Evolutionary conservation across 176 grass and related monocot genomes (phyloP).

Genomic region (Dactylis glomerata): DNA sequence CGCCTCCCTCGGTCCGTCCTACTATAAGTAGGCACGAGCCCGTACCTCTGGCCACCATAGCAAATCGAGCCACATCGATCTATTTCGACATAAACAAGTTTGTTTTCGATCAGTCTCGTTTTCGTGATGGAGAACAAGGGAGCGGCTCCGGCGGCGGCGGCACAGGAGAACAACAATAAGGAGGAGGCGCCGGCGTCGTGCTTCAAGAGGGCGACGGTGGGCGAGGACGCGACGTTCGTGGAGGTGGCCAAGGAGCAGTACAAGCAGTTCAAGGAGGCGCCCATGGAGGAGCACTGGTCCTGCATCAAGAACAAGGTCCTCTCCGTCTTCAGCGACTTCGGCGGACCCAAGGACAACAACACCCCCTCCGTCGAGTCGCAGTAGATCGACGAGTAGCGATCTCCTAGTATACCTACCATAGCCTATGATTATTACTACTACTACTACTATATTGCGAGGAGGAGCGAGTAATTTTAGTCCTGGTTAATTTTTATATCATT

Average conservation of each 20-base stretch:
- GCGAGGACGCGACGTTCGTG: slow-evolving; percentile 6
- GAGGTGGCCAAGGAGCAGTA: slow-evolving; percentile 31
- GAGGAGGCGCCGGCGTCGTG: slow-evolving; percentile 12
- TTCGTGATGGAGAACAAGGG: slow-evolving; percentile 9
- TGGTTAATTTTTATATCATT: too few relatives aligned
- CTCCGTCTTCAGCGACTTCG: slow-evolving; percentile 24
- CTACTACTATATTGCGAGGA: too few relatives aligned
- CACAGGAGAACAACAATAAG: not conserved
- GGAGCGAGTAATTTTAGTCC: too few relatives aligned
- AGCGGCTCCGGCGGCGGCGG: not conserved
- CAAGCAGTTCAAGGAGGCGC: slow-evolving; percentile 28
- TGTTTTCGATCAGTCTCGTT: not conserved
- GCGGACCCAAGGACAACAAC: not conserved
- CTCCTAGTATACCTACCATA: too few relatives aligned
- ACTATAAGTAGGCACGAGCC: not conserved
- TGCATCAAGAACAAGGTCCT: slow-evolving; percentile 52
- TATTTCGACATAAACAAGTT: not conserved
- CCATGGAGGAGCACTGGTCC: slow-evolving; percentile 36
- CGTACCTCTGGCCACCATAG: not conserved
- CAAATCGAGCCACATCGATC: not conserved
- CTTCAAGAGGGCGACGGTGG: slow-evolving; percentile 29
- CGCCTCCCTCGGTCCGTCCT: not conserved
- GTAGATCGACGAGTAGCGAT: not conserved
- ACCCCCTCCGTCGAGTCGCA: not conserved
- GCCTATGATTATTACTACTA: too few relatives aligned